A percentile compares a stretch with the other conserved stretches of the same genome.
These are phyloP conservation scores for Camellia lanceoleosa DNA, from an alignment of 148 eudicot genomes.

Conservation along the genomic window DNA sequence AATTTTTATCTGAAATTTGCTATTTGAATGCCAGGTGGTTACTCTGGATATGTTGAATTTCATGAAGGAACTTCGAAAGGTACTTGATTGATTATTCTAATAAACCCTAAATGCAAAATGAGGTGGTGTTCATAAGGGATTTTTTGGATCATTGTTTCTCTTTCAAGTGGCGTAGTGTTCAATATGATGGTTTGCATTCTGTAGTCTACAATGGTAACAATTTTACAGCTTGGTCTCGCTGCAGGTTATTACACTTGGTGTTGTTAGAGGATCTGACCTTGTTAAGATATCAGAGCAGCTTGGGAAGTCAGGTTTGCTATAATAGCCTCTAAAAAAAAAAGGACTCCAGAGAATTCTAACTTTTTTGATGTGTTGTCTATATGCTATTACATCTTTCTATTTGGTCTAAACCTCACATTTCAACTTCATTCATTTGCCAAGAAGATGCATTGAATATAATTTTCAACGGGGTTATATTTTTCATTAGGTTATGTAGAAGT, in stretches of 20 bases:
- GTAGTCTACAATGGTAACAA: neutral
- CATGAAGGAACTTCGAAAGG: slow-evolving; percentile 64
- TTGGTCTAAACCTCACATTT: neutral
- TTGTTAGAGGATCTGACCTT: slow-evolving; percentile 96
- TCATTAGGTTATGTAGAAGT: neutral
- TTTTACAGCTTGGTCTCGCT: slow-evolving; percentile 15
- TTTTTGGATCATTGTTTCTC: neutral
- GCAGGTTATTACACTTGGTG: slow-evolving; percentile 86
- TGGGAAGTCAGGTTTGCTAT: slow-evolving; percentile 64
- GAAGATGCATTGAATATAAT: neutral
- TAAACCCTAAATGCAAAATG: neutral
- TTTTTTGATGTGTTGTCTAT: neutral
- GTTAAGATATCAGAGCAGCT: slow-evolving; percentile 97
- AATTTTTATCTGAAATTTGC: neutral
- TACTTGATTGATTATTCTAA: slow-evolving; percentile 8
- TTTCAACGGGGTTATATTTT: neutral
- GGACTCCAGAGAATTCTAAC: neutral
- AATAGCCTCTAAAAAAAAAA: neutral
- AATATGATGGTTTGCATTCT: neutral
- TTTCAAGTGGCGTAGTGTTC: neutral
- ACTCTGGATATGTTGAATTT: slow-evolving; percentile 57
- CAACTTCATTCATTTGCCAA: neutral
- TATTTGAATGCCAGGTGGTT: slow-evolving; percentile 35
- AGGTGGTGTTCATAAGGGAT: neutral
- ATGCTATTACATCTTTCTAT: slow-evolving; percentile 1